These are phyloP conservation scores for Backusella mclennaniae DNA, from an alignment of 192 early-diverging fungal species.

Conservation along the genomic window DNA sequence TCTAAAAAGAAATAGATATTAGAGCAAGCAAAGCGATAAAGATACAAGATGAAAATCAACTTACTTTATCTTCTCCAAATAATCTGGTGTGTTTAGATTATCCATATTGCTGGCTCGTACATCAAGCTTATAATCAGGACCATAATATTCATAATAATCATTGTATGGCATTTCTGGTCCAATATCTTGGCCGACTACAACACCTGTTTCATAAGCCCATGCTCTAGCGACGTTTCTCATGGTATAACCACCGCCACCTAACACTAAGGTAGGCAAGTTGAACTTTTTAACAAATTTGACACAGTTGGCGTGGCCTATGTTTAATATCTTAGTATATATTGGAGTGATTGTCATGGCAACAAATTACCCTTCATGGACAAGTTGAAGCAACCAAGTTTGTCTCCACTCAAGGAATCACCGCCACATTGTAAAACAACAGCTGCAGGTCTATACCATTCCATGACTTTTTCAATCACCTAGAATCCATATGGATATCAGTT, in stretches of 20 bases:
- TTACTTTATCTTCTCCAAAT: conserved; percentile 82
- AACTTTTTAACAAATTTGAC: conserved; percentile 91
- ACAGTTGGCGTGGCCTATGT: conserved; percentile 82
- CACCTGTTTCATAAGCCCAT: conserved; percentile 94
- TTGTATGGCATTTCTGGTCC: conserved; percentile 83
- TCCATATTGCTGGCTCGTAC: conserved; percentile 85
- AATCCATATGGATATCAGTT: background rate
- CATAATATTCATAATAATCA: conserved; percentile 88
- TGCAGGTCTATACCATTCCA: conserved; percentile 90
- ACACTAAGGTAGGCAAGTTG: conserved; percentile 85
- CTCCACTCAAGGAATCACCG: conserved; percentile 93
- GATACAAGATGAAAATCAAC: background rate
- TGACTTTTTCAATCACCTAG: conserved; percentile 89
- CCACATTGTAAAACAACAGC: conserved; percentile 97
- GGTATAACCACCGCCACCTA: conserved; percentile 98
- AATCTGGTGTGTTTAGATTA: conserved; percentile 84
- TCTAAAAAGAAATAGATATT: conserved; percentile 16
- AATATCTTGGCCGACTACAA: conserved; percentile 73
- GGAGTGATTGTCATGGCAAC: background rate
- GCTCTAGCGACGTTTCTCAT: conserved; percentile 95
- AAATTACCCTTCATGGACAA: conserved; percentile 75
- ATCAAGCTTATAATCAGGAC: conserved; percentile 88
- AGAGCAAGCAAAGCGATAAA: background rate
- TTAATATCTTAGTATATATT: background rate
- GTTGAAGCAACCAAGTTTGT: conserved; percentile 95